phyloP scores from a whole-genome alignment of 2,329 filamentous ascomycete species.

The Fusarium sambucinum region DNA sequence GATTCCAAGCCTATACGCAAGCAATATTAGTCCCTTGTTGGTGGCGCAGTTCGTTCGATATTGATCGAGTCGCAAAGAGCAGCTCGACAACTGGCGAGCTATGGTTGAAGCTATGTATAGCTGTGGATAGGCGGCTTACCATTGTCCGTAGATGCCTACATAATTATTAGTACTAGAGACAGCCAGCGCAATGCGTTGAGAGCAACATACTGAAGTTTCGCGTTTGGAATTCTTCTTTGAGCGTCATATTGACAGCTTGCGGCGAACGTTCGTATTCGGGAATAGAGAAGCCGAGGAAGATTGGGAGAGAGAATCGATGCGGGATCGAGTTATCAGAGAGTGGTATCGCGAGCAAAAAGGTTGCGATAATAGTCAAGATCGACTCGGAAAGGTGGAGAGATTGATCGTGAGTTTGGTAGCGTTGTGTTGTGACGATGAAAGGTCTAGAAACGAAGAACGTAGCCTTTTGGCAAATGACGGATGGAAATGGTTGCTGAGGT shows the following conservation, averaged over 20 bases:
- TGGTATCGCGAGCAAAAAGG: slow-evolving; percentile 25
- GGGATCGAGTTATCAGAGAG: slow-evolving; percentile 5
- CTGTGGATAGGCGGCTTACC: slow-evolving; percentile 63
- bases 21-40: slow-evolving; percentile 23
- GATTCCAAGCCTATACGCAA: slow-evolving; percentile 70
- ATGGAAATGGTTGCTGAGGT: slow-evolving; percentile 20
- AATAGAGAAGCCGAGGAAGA: slow-evolving; percentile 20
- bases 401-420: background rate
- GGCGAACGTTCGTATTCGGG: slow-evolving; percentile 42
- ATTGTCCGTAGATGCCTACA: slow-evolving; percentile 80
- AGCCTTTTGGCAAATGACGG: slow-evolving; percentile 49
- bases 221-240: slow-evolving; percentile 78
- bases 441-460: slow-evolving; percentile 51
- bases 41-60: slow-evolving; percentile 16
- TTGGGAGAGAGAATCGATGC: slow-evolving; percentile 26
- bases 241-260: slow-evolving; percentile 69
- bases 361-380: slow-evolving; percentile 36
- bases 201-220: slow-evolving; percentile 77
- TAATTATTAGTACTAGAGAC: slow-evolving; percentile 50
- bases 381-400: slow-evolving; percentile 21
- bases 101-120: slow-evolving; percentile 14
- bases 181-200: slow-evolving; percentile 13
- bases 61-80: slow-evolving; percentile 14
- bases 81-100: slow-evolving; percentile 25
- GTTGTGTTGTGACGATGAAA: slow-evolving; percentile 35